Percentiles rank a stretch among this genome's conserved stretches.
phyloP scores from a whole-genome alignment of 805 yeast species.

The Hanseniaspora guilliermondii region DNA sequence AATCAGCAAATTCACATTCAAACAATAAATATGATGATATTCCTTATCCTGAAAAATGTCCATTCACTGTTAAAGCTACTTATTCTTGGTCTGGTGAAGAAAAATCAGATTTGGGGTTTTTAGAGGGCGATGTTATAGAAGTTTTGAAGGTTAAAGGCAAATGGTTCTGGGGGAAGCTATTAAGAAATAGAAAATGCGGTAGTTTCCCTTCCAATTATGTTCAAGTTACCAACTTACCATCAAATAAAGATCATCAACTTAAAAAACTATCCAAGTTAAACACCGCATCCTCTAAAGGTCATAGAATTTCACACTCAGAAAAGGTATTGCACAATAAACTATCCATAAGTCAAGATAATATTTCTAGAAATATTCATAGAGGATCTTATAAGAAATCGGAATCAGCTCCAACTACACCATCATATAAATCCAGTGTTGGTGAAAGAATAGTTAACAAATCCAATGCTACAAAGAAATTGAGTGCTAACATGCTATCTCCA shows the following conservation, averaged over 20 bases:
- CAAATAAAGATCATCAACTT: constrained; percentile 24
- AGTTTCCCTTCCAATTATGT: constrained; percentile 83
- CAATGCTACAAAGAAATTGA: background rate
- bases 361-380: background rate
- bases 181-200: constrained; percentile 73
- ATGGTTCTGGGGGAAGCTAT: constrained; percentile 80
- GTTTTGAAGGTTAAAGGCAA: constrained; percentile 76
- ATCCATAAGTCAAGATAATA: background rate
- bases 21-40: background rate
- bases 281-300: background rate
- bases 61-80: constrained; percentile 66
- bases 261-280: background rate
- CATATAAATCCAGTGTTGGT: background rate
- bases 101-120: constrained; percentile 79
- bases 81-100: constrained; percentile 93
- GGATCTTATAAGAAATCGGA: background rate
- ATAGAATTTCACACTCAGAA: background rate
- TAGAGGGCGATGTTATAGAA: constrained; percentile 86
- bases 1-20: background rate
- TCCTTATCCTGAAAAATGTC: constrained; percentile 33
- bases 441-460: constrained; percentile 4
- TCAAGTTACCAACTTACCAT: constrained; percentile 32
- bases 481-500: background rate
- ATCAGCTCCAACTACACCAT: constrained; percentile 11
- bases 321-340: background rate